Percentiles rank a stretch among this genome's conserved stretches.
Evolutionary conservation across 331 rosid species (phyloP).

Genomic region (Quercus lobata): DNA sequence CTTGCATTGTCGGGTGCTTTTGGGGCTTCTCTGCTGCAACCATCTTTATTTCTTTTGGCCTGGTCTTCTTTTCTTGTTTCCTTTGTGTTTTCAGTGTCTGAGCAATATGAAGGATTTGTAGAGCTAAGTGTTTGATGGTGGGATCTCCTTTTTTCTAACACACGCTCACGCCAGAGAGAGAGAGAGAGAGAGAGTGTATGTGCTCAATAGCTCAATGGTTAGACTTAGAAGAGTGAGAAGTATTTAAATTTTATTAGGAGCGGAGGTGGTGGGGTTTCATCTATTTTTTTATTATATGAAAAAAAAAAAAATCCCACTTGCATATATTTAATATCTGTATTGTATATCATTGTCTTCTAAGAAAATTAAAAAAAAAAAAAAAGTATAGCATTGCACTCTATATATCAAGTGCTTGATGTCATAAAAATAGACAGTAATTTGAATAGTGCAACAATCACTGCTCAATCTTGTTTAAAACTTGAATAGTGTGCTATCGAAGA

Average conservation of each 20-base stretch:
- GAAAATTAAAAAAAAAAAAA: too few relatives aligned
- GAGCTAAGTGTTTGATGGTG: neutral
- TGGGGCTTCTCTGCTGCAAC: constrained; percentile 49
- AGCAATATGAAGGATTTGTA: neutral
- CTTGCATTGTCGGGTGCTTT: constrained; percentile 74
- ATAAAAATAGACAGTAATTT: too few relatives aligned
- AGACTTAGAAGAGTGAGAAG: constrained; percentile 8
- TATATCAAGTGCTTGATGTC: too few relatives aligned
- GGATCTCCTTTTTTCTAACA: constrained; percentile 3
- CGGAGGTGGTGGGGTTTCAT: neutral
- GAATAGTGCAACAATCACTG: too few relatives aligned
- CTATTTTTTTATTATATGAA: too few relatives aligned
- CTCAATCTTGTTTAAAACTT: constrained; percentile 42
- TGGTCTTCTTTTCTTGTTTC: constrained; percentile 20
- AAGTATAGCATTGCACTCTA: too few relatives aligned
- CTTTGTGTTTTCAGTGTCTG: constrained; percentile 2
- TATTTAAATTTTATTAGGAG: constrained; percentile 20
- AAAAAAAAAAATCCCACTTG: too few relatives aligned
- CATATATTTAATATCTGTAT: too few relatives aligned
- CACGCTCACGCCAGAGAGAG: neutral
- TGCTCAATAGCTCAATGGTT: neutral
- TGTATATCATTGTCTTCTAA: too few relatives aligned
- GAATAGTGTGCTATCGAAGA: constrained; percentile 25
- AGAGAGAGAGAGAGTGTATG: neutral
- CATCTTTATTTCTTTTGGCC: constrained; percentile 35